Conservation (phyloP, 805 yeast species). For the Wickerhamiella vanderwaltii region DNA sequence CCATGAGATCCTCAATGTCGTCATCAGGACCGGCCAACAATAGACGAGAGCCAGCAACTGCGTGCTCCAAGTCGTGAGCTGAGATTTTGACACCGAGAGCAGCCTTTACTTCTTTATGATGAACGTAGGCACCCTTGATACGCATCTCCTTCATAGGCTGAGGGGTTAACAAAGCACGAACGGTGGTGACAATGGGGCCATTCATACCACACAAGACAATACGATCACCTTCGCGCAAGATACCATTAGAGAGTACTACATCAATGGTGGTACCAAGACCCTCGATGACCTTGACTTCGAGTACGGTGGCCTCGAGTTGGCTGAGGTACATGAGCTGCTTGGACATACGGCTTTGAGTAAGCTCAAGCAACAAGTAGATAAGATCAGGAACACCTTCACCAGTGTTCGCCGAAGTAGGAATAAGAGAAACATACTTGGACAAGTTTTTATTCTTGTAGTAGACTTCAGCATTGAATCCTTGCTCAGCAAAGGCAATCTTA, state of each 20-base stretch:
- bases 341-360: constrained; percentile 97
- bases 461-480: constrained; percentile 94
- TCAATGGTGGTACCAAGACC: constrained; percentile 98
- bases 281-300: constrained; percentile 96
- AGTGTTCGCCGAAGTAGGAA: constrained; percentile 97
- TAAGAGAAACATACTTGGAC: constrained; percentile 87
- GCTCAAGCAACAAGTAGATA: constrained; percentile 85
- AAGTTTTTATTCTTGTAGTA: constrained; percentile 91
- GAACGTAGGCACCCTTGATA: constrained; percentile 90
- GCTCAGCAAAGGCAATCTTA: constrained; percentile 88
- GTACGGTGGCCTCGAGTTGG: constrained; percentile 85
- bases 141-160: constrained; percentile 95
- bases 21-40: constrained; percentile 93
- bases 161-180: constrained; percentile 92
- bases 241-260: constrained; percentile 94
- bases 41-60: constrained; percentile 96
- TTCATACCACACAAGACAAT: constrained; percentile 94
- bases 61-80: constrained; percentile 94
- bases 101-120: constrained; percentile 96
- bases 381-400: constrained; percentile 99
- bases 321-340: constrained; percentile 94
- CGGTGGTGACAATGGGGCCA: constrained; percentile 95
- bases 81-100: constrained; percentile 98
- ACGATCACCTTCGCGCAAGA: constrained; percentile 87
- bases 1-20: constrained; percentile 94